Conservation (phyloP, 805 yeast genomes). For the Nakazawaea wickerhamii region DNA sequence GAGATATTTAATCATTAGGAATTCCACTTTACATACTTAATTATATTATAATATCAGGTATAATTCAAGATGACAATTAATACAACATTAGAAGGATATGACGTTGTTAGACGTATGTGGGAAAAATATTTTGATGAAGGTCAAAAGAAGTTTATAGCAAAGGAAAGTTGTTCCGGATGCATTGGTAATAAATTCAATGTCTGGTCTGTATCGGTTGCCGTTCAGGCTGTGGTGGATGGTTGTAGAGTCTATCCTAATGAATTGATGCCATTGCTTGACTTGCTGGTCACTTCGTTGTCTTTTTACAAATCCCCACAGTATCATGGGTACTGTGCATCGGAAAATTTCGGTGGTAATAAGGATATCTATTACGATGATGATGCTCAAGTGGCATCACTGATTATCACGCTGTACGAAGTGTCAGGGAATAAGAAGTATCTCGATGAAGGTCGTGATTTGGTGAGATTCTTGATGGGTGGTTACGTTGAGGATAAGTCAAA, state of each 20-base stretch:
- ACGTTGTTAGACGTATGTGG: constrained; percentile 38
- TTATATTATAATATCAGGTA: background rate
- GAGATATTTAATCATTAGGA: too few relatives aligned
- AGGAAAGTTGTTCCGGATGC: constrained; percentile 35
- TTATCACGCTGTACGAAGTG: constrained; percentile 63
- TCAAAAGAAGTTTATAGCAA: constrained; percentile 34
- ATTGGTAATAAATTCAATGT: constrained; percentile 51
- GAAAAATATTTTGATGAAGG: constrained; percentile 33
- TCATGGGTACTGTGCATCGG: constrained; percentile 63
- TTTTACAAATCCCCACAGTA: constrained; percentile 44
- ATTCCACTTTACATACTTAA: background rate
- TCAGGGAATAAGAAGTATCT: constrained; percentile 50
- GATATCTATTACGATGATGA: constrained; percentile 73
- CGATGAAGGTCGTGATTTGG: constrained; percentile 52
- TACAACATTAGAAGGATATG: constrained; percentile 32
- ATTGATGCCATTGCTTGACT: constrained; percentile 46
- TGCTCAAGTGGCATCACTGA: constrained; percentile 66
- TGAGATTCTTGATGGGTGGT: constrained; percentile 60
- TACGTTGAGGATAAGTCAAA: constrained; percentile 41
- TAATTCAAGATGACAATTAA: constrained; percentile 19
- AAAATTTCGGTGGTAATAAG: constrained; percentile 49
- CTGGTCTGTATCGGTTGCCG: constrained; percentile 66
- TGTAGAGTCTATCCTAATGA: constrained; percentile 48
- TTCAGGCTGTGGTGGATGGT: constrained; percentile 65
- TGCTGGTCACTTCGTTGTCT: constrained; percentile 43